Conservation (phyloP, 2,329 filamentous ascomycete genomes). For the Coniochaeta prunicola region DNA sequence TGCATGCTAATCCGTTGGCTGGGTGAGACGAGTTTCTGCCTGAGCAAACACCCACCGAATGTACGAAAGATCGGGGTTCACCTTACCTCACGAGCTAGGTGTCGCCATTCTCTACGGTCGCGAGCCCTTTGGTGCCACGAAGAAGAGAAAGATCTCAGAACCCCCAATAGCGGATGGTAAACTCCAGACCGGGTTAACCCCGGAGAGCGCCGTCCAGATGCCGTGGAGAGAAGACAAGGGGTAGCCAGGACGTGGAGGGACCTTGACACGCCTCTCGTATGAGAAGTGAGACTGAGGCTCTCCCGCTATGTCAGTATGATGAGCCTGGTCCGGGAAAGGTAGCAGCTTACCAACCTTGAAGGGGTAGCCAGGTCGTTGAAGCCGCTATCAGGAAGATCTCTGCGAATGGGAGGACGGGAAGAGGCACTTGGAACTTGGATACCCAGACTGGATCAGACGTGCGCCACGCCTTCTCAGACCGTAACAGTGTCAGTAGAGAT, state of each 20-base stretch:
- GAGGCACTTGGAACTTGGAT: background rate
- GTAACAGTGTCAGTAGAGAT: background rate
- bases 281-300: background rate
- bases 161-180: too few species aligned
- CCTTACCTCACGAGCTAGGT: too few species aligned
- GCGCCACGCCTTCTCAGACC: background rate
- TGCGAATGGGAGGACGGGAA: background rate
- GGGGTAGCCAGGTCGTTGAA: background rate
- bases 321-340: background rate
- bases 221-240: too few species aligned
- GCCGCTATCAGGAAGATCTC: background rate
- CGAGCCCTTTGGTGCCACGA: too few species aligned
- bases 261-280: background rate
- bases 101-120: too few species aligned
- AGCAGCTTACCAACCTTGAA: background rate
- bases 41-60: too few species aligned
- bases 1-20: constrained; percentile 76
- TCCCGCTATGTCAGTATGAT: background rate
- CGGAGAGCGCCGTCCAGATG: too few species aligned
- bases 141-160: too few species aligned
- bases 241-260: too few species aligned
- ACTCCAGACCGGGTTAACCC: too few species aligned
- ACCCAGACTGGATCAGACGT: background rate
- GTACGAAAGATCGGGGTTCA: too few species aligned
- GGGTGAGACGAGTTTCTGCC: constrained; percentile 27